Base-by-base conservation (phyloP, 2,329 filamentous ascomycete genomes). In the Aurifilum marmelostoma region DNA sequence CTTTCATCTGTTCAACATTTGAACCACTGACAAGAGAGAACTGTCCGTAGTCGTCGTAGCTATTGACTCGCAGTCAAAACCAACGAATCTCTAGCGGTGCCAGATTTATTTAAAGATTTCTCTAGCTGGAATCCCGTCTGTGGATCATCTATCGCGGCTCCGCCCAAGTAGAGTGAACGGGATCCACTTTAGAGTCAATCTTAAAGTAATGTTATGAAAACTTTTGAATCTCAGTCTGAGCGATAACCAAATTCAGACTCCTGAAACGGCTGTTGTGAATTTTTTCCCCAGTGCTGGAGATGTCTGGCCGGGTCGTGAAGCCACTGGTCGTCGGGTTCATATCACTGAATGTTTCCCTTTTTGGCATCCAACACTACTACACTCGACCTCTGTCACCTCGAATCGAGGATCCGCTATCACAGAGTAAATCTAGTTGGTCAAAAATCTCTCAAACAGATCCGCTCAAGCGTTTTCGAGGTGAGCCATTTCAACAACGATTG, bases 331-430 rank as follows among this genome's bases (percentile, higher is more conserved):
- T 37, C 1, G 56, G 32, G 32, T 32, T 59, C 2, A 59, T 59
- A 37, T 59, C 56, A 21, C 32, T 59, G 56, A 59, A 59, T n/a
- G 56, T 14, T 37, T 59, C 56, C 29, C 32, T 59, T 32, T 59
- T 59, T 6, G 56, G 56, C 9, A 21, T 59, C 11, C 56, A 59
- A 37, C 21, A 59, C 56, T 37, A 34, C 9, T 59, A 59, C 56
- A 59, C 32, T 24, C 56, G 56, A 37, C 56, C 56, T 34, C n/a
- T 59, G 11, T 37, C 32, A 3, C 8, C 56, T n/a, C 29, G 32
- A 37, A 16, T 37, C 56, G 56, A 37, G 0, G 56, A 37, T 18
- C 27, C 32, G 18, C 32, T 24, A 14, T 37, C 21, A 8, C 32
- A 37, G 11, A 32, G 24, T n/a, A 37, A 29, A 37, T 59, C 56